Base-by-base conservation (phyloP, 306 rosid species). In the Fagus crenata region DNA sequence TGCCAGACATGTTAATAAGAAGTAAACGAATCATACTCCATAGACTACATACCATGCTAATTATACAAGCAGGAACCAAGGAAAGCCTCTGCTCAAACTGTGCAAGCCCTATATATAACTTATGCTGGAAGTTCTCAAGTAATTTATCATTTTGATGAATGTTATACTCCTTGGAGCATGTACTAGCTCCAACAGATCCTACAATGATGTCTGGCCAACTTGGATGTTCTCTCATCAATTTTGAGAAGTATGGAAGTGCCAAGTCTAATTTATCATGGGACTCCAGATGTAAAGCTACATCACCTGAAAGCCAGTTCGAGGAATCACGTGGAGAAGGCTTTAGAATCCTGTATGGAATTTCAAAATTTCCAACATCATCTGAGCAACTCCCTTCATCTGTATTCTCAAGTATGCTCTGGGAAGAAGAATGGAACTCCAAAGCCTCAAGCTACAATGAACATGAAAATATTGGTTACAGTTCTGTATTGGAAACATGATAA, bases 141-240 rank as follows among this genome's bases (percentile, higher is more conserved):
- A 83, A 86, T 78, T 85, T 71, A 71, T 77, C 85, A 81, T 85
- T 75, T 42, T 78, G 77, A 40, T 75, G 83, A 69, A 71, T 51
- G 74, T 81, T 81, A 80, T 60, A 79, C 61, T 89, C 88, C 71
- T 85, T 84, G 67, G 77, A 80, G 79, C 55, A 72, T 41, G 54
- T 37, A 72, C 53, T 72, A 77, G 80, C 83, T 79, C 60, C 81
- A 76, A 33, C 71, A 74, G 83, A 78, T 80, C 83, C 81, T 41
- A 77, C 53, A 73, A 51, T 73, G 32, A 71, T 69, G 67, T 65
- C 87, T 72, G 86, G 87, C 96, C 96, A 92, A 80, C 96, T 83
- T 75, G 96, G 98, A 86, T 92, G 96, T 85, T 94, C 93, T 87
- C 83, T 80, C 58, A 85, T 71, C 93, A 94, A 74, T 70, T 87